phyloP scores from a whole-genome alignment of 768 basidiomycete genomes.

The Saitozyma sp. region DNA sequence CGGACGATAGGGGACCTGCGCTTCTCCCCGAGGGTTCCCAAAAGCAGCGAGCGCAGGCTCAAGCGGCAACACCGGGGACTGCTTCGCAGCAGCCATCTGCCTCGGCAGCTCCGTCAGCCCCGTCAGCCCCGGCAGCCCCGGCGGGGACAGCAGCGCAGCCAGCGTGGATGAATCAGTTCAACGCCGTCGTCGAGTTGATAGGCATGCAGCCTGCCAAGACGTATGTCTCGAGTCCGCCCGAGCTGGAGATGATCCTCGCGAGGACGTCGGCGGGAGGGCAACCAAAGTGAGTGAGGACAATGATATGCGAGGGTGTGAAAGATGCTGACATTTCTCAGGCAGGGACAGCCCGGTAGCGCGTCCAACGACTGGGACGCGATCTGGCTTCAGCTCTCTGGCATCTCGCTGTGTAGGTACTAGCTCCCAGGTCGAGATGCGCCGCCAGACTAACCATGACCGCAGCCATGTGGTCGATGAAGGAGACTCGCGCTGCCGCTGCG shows the following conservation, averaged over 20 bases:
- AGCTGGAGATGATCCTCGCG: slow-evolving; percentile 52
- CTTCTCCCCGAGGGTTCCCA: too few relatives aligned
- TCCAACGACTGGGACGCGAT: slow-evolving; percentile 53
- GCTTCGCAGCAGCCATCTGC: too few relatives aligned
- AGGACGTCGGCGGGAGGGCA: slow-evolving; percentile 49
- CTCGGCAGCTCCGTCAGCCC: too few relatives aligned
- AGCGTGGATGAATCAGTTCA: slow-evolving; percentile 27
- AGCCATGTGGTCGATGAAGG: slow-evolving; percentile 54
- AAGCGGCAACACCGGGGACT: too few relatives aligned
- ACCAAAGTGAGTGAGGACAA: slow-evolving; percentile 41
- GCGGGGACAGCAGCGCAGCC: slow-evolving; percentile 6
- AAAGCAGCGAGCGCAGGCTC: too few relatives aligned
- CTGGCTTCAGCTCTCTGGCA: slow-evolving; percentile 53
- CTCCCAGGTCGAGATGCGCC: not conserved
- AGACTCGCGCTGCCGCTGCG: slow-evolving; percentile 50
- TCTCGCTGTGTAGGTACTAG: slow-evolving; percentile 32
- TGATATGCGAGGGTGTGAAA: not conserved
- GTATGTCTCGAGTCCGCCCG: slow-evolving; percentile 50
- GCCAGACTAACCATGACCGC: not conserved
- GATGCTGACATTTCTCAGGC: slow-evolving; percentile 15
- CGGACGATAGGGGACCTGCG: too few relatives aligned
- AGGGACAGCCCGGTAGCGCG: slow-evolving; percentile 50
- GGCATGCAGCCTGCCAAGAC: slow-evolving; percentile 44
- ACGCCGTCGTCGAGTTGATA: slow-evolving; percentile 44
- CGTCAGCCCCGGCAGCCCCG: not conserved